Evolutionary conservation across 768 basidiomycete species (phyloP), one percentile per base, ranked within the genome.

Genomic region (Paxillus ammoniavirescens): DNA sequence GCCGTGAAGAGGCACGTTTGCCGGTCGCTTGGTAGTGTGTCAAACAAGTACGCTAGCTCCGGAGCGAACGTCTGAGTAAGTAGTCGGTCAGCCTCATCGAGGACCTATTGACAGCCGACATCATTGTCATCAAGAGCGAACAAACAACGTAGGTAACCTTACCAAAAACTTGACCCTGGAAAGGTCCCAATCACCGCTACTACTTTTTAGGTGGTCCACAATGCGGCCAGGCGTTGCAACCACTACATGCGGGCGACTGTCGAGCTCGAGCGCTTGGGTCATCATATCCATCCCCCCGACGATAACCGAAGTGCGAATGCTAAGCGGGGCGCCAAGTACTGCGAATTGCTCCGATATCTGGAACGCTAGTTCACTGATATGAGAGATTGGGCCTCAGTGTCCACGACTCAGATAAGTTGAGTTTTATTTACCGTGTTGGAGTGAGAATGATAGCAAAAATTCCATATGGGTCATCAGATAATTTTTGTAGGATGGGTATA

Each of bases 271-370:
- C 0, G 96, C 92, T 67, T 99, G 97, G 1, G 84, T 68, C 78
- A 97, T 93, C 87, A 96, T 96, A 63, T 99, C 97, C 93, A 99
- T 96, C 5, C 97, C 97, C 15, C 97, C 97, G 2, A 98, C 94
- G 31, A 98, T 76, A 8, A 98, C 93, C 9, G 89, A 82, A 8
- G 93, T 96, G 30, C 85, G 84, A 45, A 93, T 72, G 63, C 87
- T 93, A 54, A 97, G 72, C 10, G 92, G 77, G 15, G 82, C 77
- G 23, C 97, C 96, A 2, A 99, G 78, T 5, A 94, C 94, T 2
- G 86, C 83, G 68, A 98, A 98, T 67, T 99, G 97, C 58, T 98
- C 96, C 2, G 94, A 82, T 47, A 99, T 93, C 66, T 99, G 97
- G 65, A 98, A 98, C 0, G 97, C 97, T 17, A 99, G 77, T 65